These are phyloP conservation scores for Fraxinus dipetala DNA, from an alignment of 305 asterid genomes.

Conservation along the genomic window DNA sequence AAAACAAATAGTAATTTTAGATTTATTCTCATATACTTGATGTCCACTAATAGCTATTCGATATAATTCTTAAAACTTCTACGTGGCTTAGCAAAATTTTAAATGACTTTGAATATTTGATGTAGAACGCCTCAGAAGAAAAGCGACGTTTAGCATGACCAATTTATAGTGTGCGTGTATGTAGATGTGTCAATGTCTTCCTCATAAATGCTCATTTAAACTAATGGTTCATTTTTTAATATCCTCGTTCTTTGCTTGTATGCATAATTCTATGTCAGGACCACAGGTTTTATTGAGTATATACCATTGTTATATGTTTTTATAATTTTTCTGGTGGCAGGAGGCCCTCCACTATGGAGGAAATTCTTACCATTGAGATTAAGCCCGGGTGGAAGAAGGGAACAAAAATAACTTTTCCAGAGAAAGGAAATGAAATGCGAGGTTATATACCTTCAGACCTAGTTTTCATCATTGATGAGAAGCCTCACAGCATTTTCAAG, in stretches of 20 bases:
- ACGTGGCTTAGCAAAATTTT: background rate
- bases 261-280: background rate
- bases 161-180: background rate
- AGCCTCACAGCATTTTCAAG: slow-evolving; percentile 70
- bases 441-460: slow-evolving; percentile 79
- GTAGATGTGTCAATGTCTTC: background rate
- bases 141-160: background rate
- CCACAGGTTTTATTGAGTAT: background rate
- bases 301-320: background rate
- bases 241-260: background rate
- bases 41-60: background rate
- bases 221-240: background rate
- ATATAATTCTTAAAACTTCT: background rate
- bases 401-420: slow-evolving; percentile 82
- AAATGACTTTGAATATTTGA: background rate
- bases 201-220: background rate
- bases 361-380: slow-evolving; percentile 65
- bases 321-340: slow-evolving; percentile 30
- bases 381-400: slow-evolving; percentile 95
- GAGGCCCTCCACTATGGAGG: slow-evolving; percentile 63
- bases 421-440: slow-evolving; percentile 76
- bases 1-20: background rate
- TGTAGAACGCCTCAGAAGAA: background rate
- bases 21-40: no score
- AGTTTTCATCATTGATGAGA: slow-evolving; percentile 77